These are phyloP conservation scores for Zygosaccharomyces lentus DNA, from an alignment of 805 yeast species.

Conservation along the genomic window DNA sequence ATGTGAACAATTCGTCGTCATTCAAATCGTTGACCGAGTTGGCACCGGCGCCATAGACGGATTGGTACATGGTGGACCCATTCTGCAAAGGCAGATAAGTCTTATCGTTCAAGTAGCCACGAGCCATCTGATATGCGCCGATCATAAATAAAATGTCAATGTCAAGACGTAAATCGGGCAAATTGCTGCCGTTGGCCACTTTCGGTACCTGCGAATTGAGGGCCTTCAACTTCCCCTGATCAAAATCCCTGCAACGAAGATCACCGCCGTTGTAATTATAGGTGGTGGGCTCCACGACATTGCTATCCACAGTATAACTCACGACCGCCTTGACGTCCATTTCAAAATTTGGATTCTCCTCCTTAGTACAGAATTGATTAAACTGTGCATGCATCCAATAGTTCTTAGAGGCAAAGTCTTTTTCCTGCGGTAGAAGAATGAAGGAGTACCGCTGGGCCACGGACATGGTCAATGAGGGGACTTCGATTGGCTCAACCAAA, in stretches of 20 bases:
- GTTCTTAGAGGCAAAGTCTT: slow-evolving; percentile 40
- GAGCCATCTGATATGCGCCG: slow-evolving; percentile 22
- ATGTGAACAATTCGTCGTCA: slow-evolving; percentile 15
- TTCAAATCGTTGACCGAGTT: slow-evolving; percentile 10
- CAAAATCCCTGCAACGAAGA: slow-evolving; percentile 27
- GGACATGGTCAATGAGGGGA: slow-evolving; percentile 43
- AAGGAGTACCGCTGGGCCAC: slow-evolving; percentile 71
- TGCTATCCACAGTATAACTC: slow-evolving; percentile 22
- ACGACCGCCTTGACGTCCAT: slow-evolving; percentile 35
- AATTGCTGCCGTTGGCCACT: slow-evolving; percentile 15
- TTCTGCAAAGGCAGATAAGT: slow-evolving; percentile 21
- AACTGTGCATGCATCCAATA: slow-evolving; percentile 40
- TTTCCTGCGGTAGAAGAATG: slow-evolving; percentile 47
- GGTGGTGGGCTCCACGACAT: slow-evolving; percentile 9
- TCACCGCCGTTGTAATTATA: slow-evolving; percentile 24
- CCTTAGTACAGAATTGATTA: slow-evolving; percentile 37
- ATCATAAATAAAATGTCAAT: slow-evolving; percentile 29
- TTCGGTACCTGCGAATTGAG: slow-evolving; percentile 20
- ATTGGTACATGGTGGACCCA: slow-evolving; percentile 18
- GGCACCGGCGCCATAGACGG: slow-evolving; percentile 7
- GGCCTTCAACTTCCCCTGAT: slow-evolving; percentile 24
- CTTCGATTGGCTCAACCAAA: slow-evolving; percentile 42
- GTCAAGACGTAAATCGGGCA: slow-evolving; percentile 16
- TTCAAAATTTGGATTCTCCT: slow-evolving; percentile 34
- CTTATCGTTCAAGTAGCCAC: slow-evolving; percentile 29